Base-by-base conservation (phyloP, 495 filamentous ascomycete species). In the Eremomyces bilateralis region DNA sequence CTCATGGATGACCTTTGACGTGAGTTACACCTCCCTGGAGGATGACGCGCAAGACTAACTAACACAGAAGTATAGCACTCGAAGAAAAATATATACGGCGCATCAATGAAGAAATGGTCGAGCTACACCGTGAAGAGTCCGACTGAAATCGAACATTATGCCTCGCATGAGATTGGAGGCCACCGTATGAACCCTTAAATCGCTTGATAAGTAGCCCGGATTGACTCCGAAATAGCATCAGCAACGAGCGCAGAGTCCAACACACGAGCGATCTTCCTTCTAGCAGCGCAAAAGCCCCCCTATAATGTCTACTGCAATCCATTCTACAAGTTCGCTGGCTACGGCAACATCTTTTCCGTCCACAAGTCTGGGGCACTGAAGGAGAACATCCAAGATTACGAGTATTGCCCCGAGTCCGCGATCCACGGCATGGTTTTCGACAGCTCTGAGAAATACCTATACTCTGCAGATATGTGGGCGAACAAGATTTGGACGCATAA, bases 371-470 rank as follows among this genome's bases (percentile, higher is more conserved):
- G 80, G 20, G 53, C 50, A 13, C 64, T 88, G 16, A 61, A 65
- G 12, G 51, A 59, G 46, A 79, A 79, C 52, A 58, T 83, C 33
- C 80, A 88, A 44, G 80, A 83, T 53, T 83, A 76, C 56, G 66
- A 72, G 33, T 80, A 83, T 49, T 62, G 68, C 29, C 53, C 59
- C 22, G 67, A 77, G 50, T 76, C 76, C 4, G 79, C 76, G 29
- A 78, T 88, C 42, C 80, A 88, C 54, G 80, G 78, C 55, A 83
- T 82, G 76, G 78, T 81, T 29, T 88, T 88, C 48, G 78, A 88
- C 51, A 69, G 75, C 8, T 72, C 69, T 35, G 80, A 88, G 56
- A 76, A 69, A 11, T 84, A 80, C 54, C 65, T 88, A 22, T 88
- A 88, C 60, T 81, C 76, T 15, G 80, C 80, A 38, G 80, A 88